A percentile compares a stretch with the other conserved stretches of the same genome.
Evolutionary conservation across 2,329 filamentous ascomycete genomes (phyloP).

Genomic region (Penicillium psychrosexuale): DNA sequence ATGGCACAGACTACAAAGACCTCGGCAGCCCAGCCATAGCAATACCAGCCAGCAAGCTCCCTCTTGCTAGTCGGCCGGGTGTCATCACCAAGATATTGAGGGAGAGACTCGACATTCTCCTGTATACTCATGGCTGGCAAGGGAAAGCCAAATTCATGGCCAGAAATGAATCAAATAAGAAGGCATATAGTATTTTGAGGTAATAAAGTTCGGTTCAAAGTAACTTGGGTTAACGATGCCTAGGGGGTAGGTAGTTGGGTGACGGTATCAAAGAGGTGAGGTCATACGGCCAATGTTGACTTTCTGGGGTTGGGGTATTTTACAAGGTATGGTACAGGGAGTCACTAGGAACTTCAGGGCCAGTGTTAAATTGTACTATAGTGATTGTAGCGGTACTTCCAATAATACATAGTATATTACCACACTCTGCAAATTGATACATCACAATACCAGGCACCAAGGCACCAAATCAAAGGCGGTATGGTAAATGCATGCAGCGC

Average conservation of each 20-base stretch:
- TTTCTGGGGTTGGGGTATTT: not conserved
- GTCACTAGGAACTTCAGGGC: not conserved
- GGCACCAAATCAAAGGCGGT: conserved; percentile 1
- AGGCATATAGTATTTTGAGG: not conserved
- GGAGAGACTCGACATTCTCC: conserved; percentile 31
- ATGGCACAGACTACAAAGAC: conserved; percentile 91
- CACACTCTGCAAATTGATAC: not conserved
- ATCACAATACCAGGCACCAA: conserved; percentile 13
- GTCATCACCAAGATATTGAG: conserved; percentile 78
- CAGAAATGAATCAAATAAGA: not conserved
- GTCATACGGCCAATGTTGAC: conserved; percentile 10
- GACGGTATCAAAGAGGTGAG: conserved; percentile 12
- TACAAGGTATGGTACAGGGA: not conserved
- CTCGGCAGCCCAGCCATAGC: conserved; percentile 93
- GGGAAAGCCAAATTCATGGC: conserved; percentile 1
- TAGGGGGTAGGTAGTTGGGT: not conserved
- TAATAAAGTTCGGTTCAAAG: not conserved
- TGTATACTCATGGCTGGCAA: not conserved
- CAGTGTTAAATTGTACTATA: not conserved
- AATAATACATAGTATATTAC: not conserved
- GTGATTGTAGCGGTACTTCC: not conserved
- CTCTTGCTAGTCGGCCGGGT: conserved; percentile 79
- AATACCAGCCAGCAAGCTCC: conserved; percentile 92
- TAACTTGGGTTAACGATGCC: not conserved
- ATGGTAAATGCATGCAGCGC: conserved; percentile 15